Conservation (phyloP, 1,284 basidiomycete species). For the Cystobasidiaceae sp. region DNA sequence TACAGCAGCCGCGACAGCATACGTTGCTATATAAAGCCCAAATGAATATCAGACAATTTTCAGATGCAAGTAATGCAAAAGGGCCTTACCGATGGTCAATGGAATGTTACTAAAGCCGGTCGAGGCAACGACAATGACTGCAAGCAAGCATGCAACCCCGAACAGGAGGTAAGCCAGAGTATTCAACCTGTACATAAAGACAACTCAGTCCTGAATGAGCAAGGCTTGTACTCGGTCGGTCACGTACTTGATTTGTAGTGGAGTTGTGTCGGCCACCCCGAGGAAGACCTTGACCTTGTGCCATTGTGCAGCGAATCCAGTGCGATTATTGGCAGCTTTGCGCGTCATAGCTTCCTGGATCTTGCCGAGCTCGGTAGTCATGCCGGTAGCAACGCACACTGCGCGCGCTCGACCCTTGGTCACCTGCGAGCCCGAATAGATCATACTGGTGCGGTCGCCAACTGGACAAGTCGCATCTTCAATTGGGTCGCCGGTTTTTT, state of each 20-base stretch:
- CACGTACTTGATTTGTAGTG: conserved; percentile 57
- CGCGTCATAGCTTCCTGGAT: conserved; percentile 54
- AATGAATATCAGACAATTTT: conserved; percentile 28
- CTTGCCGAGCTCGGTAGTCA: conserved; percentile 63
- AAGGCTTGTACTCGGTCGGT: too few relatives aligned
- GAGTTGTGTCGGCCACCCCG: conserved; percentile 54
- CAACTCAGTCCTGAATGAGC: too few relatives aligned
- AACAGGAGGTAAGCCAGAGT: conserved; percentile 61
- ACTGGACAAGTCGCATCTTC: conserved; percentile 51
- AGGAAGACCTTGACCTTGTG: conserved; percentile 47
- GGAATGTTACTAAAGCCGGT: conserved; percentile 51
- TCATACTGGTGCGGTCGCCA: conserved; percentile 58
- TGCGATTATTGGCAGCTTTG: conserved; percentile 46
- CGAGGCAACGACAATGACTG: conserved; percentile 57
- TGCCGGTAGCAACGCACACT: conserved; percentile 59
- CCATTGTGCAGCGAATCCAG: conserved; percentile 46
- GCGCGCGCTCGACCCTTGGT: conserved; percentile 62
- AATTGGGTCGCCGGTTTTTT: conserved; percentile 53
- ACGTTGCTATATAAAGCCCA: conserved; percentile 47
- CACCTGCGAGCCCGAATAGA: conserved; percentile 58
- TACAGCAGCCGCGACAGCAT: conserved; percentile 54
- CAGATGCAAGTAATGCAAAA: neutral
- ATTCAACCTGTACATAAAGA: conserved; percentile 47
- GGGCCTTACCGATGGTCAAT: conserved; percentile 43
- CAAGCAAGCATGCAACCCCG: conserved; percentile 55